Evolutionary conservation across 2,329 filamentous ascomycete genomes (phyloP).

Genomic region (Cercospora beticola): DNA sequence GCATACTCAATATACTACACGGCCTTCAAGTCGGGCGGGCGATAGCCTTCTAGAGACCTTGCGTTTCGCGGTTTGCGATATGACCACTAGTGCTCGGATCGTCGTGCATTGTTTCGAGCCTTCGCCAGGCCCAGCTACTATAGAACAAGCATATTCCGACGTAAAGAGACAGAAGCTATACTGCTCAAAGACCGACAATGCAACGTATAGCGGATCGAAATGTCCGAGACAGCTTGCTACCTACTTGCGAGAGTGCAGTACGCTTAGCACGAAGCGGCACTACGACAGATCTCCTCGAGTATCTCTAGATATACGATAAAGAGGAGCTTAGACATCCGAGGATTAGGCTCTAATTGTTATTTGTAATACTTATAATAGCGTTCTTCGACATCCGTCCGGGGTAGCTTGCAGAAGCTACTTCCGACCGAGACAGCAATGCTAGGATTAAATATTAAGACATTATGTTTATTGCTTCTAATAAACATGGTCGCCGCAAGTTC

Average conservation of each 20-base stretch:
- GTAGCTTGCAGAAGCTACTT: not conserved
- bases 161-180: no score
- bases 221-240: not conserved
- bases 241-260: not conserved
- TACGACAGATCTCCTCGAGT: not conserved
- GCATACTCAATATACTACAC: not conserved
- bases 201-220: no score
- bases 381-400: not conserved
- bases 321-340: not conserved
- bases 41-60: not conserved
- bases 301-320: not conserved
- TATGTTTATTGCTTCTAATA: not conserved
- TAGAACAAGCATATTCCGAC: no score
- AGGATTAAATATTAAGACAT: not conserved
- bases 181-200: no score
- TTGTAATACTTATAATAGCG: not conserved
- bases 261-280: not conserved
- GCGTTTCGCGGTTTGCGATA: not conserved
- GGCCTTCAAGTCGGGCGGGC: not conserved
- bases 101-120: no score
- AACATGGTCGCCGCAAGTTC: not conserved
- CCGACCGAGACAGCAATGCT: not conserved
- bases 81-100: not conserved
- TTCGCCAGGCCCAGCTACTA: no score
- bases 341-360: not conserved